Conservation (phyloP, 257 asterid species). For the Solanum bulbocastanum region DNA sequence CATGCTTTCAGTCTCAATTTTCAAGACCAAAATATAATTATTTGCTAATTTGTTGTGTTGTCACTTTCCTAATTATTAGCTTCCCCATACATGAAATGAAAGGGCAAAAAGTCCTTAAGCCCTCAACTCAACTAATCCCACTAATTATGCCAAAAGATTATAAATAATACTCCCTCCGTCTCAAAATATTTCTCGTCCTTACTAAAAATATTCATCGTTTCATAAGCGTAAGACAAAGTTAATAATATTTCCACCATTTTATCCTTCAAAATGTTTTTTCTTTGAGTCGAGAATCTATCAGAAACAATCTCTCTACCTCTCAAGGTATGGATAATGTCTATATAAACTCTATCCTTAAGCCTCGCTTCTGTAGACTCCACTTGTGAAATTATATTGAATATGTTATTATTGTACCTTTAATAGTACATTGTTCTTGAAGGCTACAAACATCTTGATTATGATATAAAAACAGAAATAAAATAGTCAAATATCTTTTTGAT, state of each 20-base stretch:
- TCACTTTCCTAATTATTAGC: not conserved
- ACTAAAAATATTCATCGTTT: not conserved
- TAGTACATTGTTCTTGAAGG: not conserved
- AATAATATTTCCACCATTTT: not conserved
- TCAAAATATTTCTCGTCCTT: not conserved
- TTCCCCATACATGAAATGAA: not conserved
- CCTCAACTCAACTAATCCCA: not conserved
- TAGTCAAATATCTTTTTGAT: not conserved
- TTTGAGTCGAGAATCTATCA: not conserved
- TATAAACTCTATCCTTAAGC: not conserved
- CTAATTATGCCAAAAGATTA: not conserved
- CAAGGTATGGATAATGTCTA: not conserved
- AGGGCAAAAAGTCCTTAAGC: not conserved
- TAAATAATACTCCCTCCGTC: not conserved
- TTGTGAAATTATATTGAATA: not conserved
- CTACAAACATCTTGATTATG: not conserved
- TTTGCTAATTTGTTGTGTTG: not conserved
- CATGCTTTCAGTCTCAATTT: not conserved
- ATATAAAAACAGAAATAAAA: not conserved
- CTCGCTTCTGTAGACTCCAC: not conserved
- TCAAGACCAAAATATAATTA: not conserved
- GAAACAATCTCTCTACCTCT: accelerated
- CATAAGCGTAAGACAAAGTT: not conserved
- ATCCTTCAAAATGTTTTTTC: not conserved
- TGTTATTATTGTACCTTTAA: not conserved